phyloP scores from a whole-genome alignment of 345 rosid genomes.

The Citrus glauca region DNA sequence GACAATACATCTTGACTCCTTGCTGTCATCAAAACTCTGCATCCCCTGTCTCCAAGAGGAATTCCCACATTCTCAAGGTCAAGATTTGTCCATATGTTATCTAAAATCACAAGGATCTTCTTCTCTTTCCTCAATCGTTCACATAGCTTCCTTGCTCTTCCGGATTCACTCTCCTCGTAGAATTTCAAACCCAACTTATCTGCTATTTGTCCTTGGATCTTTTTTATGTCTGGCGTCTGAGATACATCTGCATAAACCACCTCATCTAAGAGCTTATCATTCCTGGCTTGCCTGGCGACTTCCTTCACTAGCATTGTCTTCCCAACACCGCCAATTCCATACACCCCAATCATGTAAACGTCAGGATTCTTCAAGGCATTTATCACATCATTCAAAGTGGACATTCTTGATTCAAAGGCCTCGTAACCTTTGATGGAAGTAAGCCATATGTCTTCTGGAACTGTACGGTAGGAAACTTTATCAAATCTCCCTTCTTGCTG shows the following conservation, averaged over 20 bases:
- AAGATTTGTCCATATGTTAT: constrained; percentile 27
- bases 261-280: neutral
- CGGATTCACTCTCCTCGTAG: neutral
- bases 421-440: neutral
- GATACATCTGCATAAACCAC: neutral
- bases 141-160: neutral
- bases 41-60: constrained; percentile 12
- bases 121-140: constrained; percentile 7
- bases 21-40: constrained; percentile 27
- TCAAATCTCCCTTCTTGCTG: neutral
- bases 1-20: neutral
- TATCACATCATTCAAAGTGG: neutral
- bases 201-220: constrained; percentile 20
- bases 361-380: neutral
- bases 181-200: constrained; percentile 11
- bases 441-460: neutral
- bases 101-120: neutral
- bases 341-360: neutral
- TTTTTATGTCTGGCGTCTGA: constrained; percentile 3
- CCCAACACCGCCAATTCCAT: neutral
- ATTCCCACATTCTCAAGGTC: constrained; percentile 28
- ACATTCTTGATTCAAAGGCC: neutral
- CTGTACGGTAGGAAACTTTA: neutral
- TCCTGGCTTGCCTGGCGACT: neutral
- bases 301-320: neutral